Evolutionary conservation across 1,139 yeast genomes (phyloP).

Genomic region (Yamadazyma trypodendri): DNA sequence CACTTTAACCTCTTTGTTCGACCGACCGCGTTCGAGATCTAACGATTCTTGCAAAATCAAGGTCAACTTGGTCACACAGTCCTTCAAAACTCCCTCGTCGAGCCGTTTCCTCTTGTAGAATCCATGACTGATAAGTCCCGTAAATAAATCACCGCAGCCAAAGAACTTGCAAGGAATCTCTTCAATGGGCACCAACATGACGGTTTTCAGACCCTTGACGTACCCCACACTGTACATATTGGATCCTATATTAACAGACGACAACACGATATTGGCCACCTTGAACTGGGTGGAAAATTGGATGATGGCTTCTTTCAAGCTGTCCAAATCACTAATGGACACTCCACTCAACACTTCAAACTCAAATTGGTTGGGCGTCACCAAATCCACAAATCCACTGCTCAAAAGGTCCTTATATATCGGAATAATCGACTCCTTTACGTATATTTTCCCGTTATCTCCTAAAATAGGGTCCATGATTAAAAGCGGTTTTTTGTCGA

Average conservation of each 20-base stretch:
- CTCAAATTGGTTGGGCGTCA: conserved; percentile 93
- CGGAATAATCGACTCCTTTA: conserved; percentile 64
- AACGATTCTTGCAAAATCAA: conserved; percentile 30
- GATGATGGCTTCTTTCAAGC: conserved; percentile 47
- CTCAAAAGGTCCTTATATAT: conserved; percentile 59
- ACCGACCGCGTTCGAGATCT: conserved; percentile 20
- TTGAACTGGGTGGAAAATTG: conserved; percentile 49
- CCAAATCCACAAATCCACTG: conserved; percentile 55
- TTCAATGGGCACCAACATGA: conserved; percentile 30
- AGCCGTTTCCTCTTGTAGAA: conserved; percentile 22
- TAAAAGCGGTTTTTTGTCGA: conserved; percentile 36
- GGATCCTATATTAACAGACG: conserved; percentile 33
- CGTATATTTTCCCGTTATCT: conserved; percentile 83
- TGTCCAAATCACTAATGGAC: conserved; percentile 38
- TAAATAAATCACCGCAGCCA: conserved; percentile 48
- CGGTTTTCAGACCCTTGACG: conserved; percentile 8
- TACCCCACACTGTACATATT: conserved; percentile 37
- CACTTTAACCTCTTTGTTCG: conserved; percentile 16
- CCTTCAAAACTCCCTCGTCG: conserved; percentile 26
- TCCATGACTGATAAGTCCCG: conserved; percentile 38
- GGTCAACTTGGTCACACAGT: conserved; percentile 28
- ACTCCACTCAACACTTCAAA: conserved; percentile 67
- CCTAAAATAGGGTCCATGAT: conserved; percentile 93
- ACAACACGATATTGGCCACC: conserved; percentile 64
- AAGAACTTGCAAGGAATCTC: conserved; percentile 38